Base-by-base conservation (phyloP, 257 asterid species). In the Solanum clarkiae region DNA sequence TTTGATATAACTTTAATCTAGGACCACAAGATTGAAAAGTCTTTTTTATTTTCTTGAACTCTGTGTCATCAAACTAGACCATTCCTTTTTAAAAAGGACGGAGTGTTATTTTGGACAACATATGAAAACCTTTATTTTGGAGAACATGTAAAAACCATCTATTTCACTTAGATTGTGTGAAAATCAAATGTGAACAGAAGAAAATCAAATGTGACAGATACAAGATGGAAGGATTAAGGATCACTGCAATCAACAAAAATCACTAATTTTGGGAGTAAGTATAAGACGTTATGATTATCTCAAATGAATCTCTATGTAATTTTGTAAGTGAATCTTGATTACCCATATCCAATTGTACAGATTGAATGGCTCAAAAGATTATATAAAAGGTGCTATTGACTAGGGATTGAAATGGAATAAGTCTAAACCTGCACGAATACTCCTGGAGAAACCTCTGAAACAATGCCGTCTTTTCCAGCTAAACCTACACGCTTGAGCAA, bases 381-480 rank as follows among this genome's bases (percentile, higher is more conserved):
- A 80, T 1, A 40, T 8, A 74, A n/a, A 51, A 60, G 55, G 65
- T 70, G 55, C 81, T 70, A 75, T 36, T 68, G 20, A 54, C 65
- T 51, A 49, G 22, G 47, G 26, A 54, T 24, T 47, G 68, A 51
- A 68, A 15, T 65, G 44, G 62, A 54, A 47, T 60, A 84, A 84
- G 75, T 59, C 36, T 54, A 51, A 72, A 97, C 99, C 98, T 97
- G 99, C 80, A 97, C 89, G 88, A 95, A 97, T 86, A 97, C 98
- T 62, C 99, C 99, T 51, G 98, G 97, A 85, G 97, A 91, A 53
- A 86, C 85, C 88, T 94, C 98, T 68, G 99, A 95, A 86, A 91
- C 20, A 85, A 95, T 89, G 86, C 98, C 98, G 85, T 89, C 95
- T 88, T 90, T 92, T 87, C 98, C 98, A 84, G 92, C 92, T 93